phyloP scores from a whole-genome alignment of 179 eudicot species.

The Gypsophila paniculata region DNA sequence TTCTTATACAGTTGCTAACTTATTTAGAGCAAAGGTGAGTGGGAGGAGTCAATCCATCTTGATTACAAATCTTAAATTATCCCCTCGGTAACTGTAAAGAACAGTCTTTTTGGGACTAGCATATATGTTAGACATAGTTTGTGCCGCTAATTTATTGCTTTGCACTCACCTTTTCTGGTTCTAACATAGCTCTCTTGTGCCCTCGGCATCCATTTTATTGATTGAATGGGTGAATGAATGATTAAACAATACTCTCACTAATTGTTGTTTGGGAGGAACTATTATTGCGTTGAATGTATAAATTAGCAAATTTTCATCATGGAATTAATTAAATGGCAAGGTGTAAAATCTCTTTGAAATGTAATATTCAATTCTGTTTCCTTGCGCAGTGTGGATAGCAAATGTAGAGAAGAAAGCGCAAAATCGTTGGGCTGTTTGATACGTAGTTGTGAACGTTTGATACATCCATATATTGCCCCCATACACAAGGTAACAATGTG shows the following conservation, averaged over 20 bases:
- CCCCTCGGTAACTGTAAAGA: background rate
- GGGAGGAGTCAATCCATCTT: background rate
- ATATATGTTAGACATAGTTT: background rate
- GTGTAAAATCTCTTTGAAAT: too few species aligned
- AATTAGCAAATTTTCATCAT: background rate
- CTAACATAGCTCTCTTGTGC: background rate
- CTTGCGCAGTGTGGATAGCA: conserved; percentile 73
- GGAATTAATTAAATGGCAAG: too few species aligned
- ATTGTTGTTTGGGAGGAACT: background rate
- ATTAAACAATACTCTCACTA: background rate
- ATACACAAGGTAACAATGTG: conserved; percentile 96
- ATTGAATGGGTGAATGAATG: background rate
- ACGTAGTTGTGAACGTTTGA: conserved; percentile 84
- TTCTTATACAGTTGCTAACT: conserved; percentile 83
- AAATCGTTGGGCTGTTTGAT: conserved; percentile 90
- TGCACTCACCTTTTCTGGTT: background rate
- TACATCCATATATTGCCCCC: conserved; percentile 93
- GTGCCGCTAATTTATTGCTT: conserved; percentile 6
- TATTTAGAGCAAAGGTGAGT: conserved; percentile 85
- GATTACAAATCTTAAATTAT: background rate
- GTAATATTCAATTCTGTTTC: conserved; percentile 12
- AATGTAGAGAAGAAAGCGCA: conserved; percentile 98
- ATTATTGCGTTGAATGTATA: background rate
- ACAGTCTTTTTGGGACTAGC: conserved; percentile 1
- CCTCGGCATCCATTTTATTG: background rate